Conservation (phyloP, 2,329 filamentous ascomycete species). For the Colletotrichum endophyticum region DNA sequence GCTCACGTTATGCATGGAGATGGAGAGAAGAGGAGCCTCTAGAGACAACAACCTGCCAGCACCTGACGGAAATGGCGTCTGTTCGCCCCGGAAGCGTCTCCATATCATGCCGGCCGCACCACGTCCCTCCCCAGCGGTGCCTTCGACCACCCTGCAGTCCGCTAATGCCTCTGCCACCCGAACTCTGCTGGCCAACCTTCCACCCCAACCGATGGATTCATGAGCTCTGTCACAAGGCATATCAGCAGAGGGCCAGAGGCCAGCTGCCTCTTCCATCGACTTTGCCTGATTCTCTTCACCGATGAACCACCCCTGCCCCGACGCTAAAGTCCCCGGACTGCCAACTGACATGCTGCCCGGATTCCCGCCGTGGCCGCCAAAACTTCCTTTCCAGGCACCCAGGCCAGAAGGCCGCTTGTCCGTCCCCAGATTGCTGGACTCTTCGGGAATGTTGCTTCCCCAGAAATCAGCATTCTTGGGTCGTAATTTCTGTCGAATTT, state of each 20-base stretch:
- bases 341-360: not conserved
- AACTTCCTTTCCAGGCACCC: not conserved
- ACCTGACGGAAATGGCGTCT: slow-evolving; percentile 11
- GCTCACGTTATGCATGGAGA: not conserved
- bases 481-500: not conserved
- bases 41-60: not conserved
- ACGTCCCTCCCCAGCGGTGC: not conserved
- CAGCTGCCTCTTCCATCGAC: not conserved
- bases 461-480: not conserved
- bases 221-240: not conserved
- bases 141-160: not conserved
- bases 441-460: not conserved
- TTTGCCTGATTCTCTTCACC: not conserved
- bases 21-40: slow-evolving; percentile 9
- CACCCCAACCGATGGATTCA: not conserved
- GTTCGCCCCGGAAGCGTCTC: slow-evolving; percentile 5
- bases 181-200: not conserved
- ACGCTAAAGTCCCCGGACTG: not conserved
- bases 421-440: not conserved
- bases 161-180: not conserved
- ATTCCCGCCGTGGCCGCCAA: not conserved
- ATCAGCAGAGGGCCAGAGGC: not conserved
- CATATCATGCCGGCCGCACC: slow-evolving; percentile 2
- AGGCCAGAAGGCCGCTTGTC: not conserved
- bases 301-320: not conserved